A percentile compares a stretch with the other conserved stretches of the same genome.
These are phyloP conservation scores for Aspergillus tanneri DNA, from an alignment of 2,329 filamentous ascomycete genomes.

Conservation along the genomic window DNA sequence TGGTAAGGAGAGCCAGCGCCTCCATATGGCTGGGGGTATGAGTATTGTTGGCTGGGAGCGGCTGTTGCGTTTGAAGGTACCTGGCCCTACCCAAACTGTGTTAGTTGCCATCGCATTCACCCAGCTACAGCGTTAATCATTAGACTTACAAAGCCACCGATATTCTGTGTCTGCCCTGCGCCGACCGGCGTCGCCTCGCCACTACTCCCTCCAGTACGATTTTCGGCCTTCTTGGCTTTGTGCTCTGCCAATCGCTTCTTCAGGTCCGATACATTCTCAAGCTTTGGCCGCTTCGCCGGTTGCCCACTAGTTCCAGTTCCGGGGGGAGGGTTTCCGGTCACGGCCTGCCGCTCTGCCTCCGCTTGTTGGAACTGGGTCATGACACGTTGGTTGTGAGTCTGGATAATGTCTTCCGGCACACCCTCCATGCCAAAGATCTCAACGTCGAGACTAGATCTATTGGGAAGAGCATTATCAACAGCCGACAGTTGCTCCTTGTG, in stretches of 20 bases:
- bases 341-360: constrained; percentile 76
- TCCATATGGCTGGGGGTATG: constrained; percentile 44
- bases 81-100: constrained; percentile 33
- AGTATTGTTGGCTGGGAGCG: constrained; percentile 35
- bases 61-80: constrained; percentile 44
- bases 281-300: constrained; percentile 63
- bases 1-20: constrained; percentile 45
- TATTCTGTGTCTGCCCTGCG: constrained; percentile 50
- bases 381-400: constrained; percentile 83
- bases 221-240: constrained; percentile 64
- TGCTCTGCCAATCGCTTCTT: constrained; percentile 78
- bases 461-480: constrained; percentile 89
- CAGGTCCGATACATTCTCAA: constrained; percentile 73
- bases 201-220: constrained; percentile 55
- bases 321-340: constrained; percentile 79
- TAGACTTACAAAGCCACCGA: constrained; percentile 58
- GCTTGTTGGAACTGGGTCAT: constrained; percentile 81
- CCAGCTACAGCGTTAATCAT: neutral
- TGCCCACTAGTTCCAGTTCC: constrained; percentile 49
- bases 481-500: constrained; percentile 87
- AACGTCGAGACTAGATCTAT: constrained; percentile 79
- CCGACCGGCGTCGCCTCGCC: constrained; percentile 58
- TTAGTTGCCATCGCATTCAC: constrained; percentile 7
- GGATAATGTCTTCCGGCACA: constrained; percentile 79
- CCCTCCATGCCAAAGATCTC: constrained; percentile 99